Conservation (phyloP, 805 yeast genomes). For the Jamesozyma rosinii region DNA sequence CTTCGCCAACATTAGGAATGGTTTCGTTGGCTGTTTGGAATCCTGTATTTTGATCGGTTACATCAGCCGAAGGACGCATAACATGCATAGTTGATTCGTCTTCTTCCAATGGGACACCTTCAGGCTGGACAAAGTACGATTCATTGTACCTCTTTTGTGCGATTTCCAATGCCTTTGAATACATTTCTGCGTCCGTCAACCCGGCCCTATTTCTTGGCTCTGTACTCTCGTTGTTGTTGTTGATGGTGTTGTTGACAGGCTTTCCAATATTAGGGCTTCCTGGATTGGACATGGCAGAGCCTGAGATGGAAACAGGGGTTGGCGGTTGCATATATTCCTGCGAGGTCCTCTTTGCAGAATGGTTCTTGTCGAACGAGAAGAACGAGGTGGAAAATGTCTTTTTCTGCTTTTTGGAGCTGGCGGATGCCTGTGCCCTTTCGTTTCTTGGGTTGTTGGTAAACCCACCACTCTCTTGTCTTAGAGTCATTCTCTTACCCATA, state of each 20-base stretch:
- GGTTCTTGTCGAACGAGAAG: constrained; percentile 5
- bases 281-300: not conserved
- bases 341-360: not conserved
- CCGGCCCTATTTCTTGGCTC: too few species aligned
- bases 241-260: not conserved
- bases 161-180: constrained; percentile 46
- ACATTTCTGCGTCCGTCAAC: constrained; percentile 42
- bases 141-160: constrained; percentile 38
- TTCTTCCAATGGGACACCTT: not conserved
- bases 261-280: not conserved
- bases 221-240: not conserved
- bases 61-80: not conserved
- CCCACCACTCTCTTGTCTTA: constrained; percentile 8
- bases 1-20: not conserved
- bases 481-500: constrained; percentile 21
- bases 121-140: constrained; percentile 4
- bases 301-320: not conserved
- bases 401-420: not conserved
- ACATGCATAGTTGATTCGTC: not conserved
- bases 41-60: not conserved
- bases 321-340: not conserved
- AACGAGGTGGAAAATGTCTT: constrained; percentile 3
- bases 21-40: not conserved
- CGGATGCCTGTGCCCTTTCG: not conserved
- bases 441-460: not conserved